A percentile compares a stretch with the other conserved stretches of the same genome.
phyloP scores from a whole-genome alignment of 352 stramenopile species.

The Phytopythium ostracodes region DNA sequence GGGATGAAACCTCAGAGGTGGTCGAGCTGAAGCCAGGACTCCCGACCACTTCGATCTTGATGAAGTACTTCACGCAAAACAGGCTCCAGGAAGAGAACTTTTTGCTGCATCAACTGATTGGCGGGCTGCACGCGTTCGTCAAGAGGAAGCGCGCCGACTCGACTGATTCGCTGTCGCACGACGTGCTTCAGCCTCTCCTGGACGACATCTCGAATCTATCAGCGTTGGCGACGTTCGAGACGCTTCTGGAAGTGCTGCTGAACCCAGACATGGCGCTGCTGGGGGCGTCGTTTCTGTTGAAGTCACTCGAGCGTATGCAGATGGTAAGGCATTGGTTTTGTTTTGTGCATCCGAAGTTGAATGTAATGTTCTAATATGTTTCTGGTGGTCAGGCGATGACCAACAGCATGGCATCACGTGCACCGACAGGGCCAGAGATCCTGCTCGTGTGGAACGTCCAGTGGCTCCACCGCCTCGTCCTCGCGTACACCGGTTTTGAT shows the following conservation, averaged over 20 bases:
- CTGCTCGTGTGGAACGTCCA: constrained; percentile 61
- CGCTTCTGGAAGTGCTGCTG: constrained; percentile 68
- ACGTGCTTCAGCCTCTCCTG: constrained; percentile 45
- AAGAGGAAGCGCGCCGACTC: constrained; percentile 51
- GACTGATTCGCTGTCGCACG: constrained; percentile 40
- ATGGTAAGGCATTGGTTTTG: constrained; percentile 25
- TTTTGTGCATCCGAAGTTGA: neutral
- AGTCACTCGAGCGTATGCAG: constrained; percentile 58
- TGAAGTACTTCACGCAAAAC: constrained; percentile 86
- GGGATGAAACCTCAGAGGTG: constrained; percentile 35
- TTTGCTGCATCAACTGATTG: constrained; percentile 74
- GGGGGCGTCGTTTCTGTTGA: constrained; percentile 53
- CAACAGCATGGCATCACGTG: constrained; percentile 52
- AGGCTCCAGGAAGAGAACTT: constrained; percentile 88
- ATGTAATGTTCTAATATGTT: constrained; percentile 1
- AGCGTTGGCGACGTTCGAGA: constrained; percentile 61
- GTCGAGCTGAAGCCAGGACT: constrained; percentile 55
- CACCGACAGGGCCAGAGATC: constrained; percentile 50
- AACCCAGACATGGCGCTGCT: constrained; percentile 55
- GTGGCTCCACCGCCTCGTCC: constrained; percentile 66
- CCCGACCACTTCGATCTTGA: constrained; percentile 54
- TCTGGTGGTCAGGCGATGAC: constrained; percentile 33
- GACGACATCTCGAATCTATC: constrained; percentile 62
- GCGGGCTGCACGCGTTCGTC: constrained; percentile 60
- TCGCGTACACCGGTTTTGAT: constrained; percentile 52